These are phyloP conservation scores for Pleurotus tuber-regium DNA, from an alignment of 768 basidiomycete genomes.

Conservation along the genomic window DNA sequence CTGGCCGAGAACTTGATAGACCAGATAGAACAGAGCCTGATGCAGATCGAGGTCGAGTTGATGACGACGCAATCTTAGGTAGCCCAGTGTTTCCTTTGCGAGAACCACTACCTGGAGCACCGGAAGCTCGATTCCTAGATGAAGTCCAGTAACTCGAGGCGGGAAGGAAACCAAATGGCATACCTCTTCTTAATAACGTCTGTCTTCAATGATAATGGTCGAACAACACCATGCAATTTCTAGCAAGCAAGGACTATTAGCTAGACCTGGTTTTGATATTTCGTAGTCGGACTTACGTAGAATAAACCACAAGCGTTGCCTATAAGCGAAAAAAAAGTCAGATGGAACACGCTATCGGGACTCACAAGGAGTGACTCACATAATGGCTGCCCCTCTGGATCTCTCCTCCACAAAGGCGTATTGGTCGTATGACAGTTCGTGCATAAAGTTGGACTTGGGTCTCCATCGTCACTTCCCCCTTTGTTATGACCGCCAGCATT, in stretches of 20 bases:
- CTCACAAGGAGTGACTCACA: constrained; percentile 48
- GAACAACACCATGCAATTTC: constrained; percentile 95
- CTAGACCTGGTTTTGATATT: constrained; percentile 11
- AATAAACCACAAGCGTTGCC: constrained; percentile 93
- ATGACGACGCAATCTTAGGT: constrained; percentile 76
- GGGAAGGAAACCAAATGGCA: constrained; percentile 12
- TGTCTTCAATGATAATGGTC: constrained; percentile 93
- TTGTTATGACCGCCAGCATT: constrained; percentile 29
- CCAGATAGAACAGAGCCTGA: constrained; percentile 56
- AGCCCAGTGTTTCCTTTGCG: constrained; percentile 61
- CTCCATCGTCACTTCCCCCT: constrained; percentile 60
- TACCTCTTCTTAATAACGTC: constrained; percentile 97
- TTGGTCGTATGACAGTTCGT: constrained; percentile 96
- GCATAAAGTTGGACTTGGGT: constrained; percentile 77
- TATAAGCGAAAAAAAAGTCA: constrained; percentile 25
- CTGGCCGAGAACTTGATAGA: constrained; percentile 36
- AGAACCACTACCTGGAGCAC: constrained; percentile 60
- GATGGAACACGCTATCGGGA: constrained; percentile 11
- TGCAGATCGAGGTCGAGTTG: constrained; percentile 67
- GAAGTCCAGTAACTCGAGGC: constrained; percentile 5
- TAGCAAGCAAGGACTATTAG: constrained; percentile 27
- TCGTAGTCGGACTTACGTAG: constrained; percentile 57
- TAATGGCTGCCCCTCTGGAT: constrained; percentile 89
- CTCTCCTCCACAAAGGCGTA: constrained; percentile 89
- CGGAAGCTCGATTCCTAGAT: constrained; percentile 77